Percentiles rank a stretch among this genome's conserved stretches.
Evolutionary conservation across 495 filamentous ascomycete genomes (phyloP).

Genomic region (Neurospora intermedia): DNA sequence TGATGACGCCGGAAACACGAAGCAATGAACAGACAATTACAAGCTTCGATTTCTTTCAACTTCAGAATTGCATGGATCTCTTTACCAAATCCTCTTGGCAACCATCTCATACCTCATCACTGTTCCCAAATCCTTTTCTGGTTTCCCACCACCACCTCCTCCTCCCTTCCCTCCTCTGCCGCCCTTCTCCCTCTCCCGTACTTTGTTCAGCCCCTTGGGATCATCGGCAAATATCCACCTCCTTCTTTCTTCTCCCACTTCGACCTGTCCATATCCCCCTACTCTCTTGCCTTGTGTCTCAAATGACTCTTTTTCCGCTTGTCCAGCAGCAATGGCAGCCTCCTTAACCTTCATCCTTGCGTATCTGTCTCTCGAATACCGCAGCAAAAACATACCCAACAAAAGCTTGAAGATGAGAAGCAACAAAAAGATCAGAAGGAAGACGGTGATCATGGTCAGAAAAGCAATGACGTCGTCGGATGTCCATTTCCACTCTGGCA

Average conservation of each 20-base stretch:
- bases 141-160: conserved; percentile 93
- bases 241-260: conserved; percentile 79
- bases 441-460: conserved; percentile 65
- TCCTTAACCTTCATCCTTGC: conserved; percentile 68
- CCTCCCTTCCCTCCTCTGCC: conserved; percentile 56
- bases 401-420: conserved; percentile 72
- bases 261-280: conserved; percentile 74
- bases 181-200: conserved; percentile 69
- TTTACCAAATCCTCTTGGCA: conserved; percentile 83
- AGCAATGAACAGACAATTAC: too few relatives aligned
- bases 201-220: conserved; percentile 51
- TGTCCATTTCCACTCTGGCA: conserved; percentile 17
- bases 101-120: conserved; percentile 49
- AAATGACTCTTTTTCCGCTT: conserved; percentile 42
- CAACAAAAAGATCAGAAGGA: conserved; percentile 65
- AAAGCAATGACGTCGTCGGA: conserved; percentile 59
- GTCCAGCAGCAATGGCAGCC: conserved; percentile 30
- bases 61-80: too few relatives aligned
- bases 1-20: not conserved
- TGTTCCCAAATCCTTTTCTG: conserved; percentile 32
- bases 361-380: conserved; percentile 66
- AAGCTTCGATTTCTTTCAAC: not conserved
- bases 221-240: conserved; percentile 84
- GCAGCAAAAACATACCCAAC: conserved; percentile 71
- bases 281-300: conserved; percentile 61